phyloP scores from a whole-genome alignment of 495 filamentous ascomycete species.

The Penicillium robsamsonii region DNA sequence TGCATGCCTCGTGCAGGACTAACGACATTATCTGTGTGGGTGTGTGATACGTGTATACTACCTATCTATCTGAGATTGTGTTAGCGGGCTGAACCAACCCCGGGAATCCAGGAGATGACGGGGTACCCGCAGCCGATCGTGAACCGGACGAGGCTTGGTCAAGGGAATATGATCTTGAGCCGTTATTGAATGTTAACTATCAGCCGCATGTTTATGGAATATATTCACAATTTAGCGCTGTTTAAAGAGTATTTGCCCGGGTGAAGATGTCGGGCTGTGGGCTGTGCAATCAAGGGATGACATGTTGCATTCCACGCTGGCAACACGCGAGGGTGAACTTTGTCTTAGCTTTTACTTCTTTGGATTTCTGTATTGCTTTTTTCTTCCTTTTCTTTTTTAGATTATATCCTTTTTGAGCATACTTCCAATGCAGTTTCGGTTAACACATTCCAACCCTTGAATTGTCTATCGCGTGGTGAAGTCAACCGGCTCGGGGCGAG shows the following conservation, averaged over 20 bases:
- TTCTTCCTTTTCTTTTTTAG: not conserved
- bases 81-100: constrained; percentile 1
- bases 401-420: not conserved
- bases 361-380: not conserved
- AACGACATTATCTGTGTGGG: not conserved
- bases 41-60: constrained; percentile 2
- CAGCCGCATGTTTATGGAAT: not conserved
- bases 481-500: constrained; percentile 28
- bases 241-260: constrained; percentile 11
- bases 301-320: constrained; percentile 25
- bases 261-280: constrained; percentile 10
- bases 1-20: constrained; percentile 16
- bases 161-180: not conserved
- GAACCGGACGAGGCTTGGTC: not conserved
- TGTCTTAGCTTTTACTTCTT: constrained; percentile 1
- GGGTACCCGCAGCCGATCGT: not conserved
- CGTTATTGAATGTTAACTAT: not conserved
- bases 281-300: constrained; percentile 36
- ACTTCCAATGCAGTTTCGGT: constrained; percentile 2
- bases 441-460: constrained; percentile 10
- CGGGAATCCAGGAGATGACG: not conserved
- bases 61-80: not conserved
- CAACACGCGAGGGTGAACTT: constrained; percentile 14
- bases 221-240: not conserved
- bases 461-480: constrained; percentile 18